Base-by-base conservation (phyloP, 169 alveolate species). In the Cryptosporidium canis region DNA sequence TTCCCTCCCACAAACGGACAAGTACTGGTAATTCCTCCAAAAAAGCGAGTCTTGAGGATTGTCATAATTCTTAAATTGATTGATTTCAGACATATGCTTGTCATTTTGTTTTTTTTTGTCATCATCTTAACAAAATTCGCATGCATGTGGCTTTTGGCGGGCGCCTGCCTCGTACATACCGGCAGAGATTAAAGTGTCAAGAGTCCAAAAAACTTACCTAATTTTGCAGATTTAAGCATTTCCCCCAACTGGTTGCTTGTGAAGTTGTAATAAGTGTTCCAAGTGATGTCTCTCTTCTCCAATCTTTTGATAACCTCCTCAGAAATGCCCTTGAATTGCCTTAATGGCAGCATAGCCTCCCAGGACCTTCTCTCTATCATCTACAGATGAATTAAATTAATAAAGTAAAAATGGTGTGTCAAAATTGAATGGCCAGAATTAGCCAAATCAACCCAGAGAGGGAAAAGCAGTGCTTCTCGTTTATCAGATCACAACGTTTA, bases 361-460 rank as follows among this genome's bases (percentile, higher is more conserved):
- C 99, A 97, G 98, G 98, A 96, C 85, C 99, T 92, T 83, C 96
- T 95, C 85, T 98, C 99, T 27, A 98, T 96, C 99, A 97, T 97
- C 96, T 77, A 58, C 0, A 51, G 33, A 47, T 51, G 21, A 24
- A 35, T 9, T 43, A 24, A 43, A 67, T 39, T 66, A 24, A 43
- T 4, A 27, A 63, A 37, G 33, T 11, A 55, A 67, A 16, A 43
- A 47, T 3, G 18, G 31, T 33, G n/a, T 24, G n/a, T 55, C 12
- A 21, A 37, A 27, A 35, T 58, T 33, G 8, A 77, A 5, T 56
- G 45, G 14, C 7, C 21, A 77, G 24, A 58, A 27, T 11, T 39
- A 29, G 12, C 41, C 33, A 31, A 66, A 39, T 66, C 14, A 64
- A 64, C 1, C 35, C 51, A 1, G 51, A 66, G 33, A 61, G 27